Evolutionary conservation across 768 basidiomycete species (phyloP).

Genomic region (Collybia nuda): DNA sequence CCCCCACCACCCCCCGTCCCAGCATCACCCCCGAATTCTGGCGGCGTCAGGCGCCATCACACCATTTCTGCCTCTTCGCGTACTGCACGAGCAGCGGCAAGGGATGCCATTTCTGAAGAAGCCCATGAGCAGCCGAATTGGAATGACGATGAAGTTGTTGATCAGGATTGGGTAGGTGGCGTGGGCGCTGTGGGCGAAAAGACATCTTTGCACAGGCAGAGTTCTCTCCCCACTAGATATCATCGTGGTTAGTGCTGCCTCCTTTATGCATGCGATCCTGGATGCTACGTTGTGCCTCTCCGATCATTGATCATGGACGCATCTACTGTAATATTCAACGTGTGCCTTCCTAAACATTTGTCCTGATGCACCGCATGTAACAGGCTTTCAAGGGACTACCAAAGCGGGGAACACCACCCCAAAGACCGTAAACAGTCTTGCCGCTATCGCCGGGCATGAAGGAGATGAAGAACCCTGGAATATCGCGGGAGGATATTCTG

Average conservation of each 20-base stretch:
- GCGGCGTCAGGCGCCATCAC: constrained; percentile 76
- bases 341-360: constrained; percentile 2
- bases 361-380: constrained; percentile 14
- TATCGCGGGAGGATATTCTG: constrained; percentile 50
- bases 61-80: constrained; percentile 80
- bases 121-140: constrained; percentile 52
- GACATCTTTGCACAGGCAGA: constrained; percentile 75
- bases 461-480: constrained; percentile 91
- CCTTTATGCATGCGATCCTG: constrained; percentile 5
- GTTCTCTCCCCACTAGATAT: constrained; percentile 78
- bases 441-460: constrained; percentile 83
- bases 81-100: constrained; percentile 56
- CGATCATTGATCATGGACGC: constrained; percentile 19
- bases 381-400: constrained; percentile 53
- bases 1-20: constrained; percentile 39
- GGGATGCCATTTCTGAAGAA: constrained; percentile 69
- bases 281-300: constrained; percentile 12
- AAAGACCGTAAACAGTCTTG: constrained; percentile 77
- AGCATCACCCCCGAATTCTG: constrained; percentile 37
- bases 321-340: constrained; percentile 16
- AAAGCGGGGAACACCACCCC: constrained; percentile 66
- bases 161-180: constrained; percentile 78
- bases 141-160: constrained; percentile 78
- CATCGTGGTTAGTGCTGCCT: constrained; percentile 57
- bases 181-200: constrained; percentile 86